Conservation (phyloP, 75 land plant genomes). For the Isoetes taiwanensis region DNA sequence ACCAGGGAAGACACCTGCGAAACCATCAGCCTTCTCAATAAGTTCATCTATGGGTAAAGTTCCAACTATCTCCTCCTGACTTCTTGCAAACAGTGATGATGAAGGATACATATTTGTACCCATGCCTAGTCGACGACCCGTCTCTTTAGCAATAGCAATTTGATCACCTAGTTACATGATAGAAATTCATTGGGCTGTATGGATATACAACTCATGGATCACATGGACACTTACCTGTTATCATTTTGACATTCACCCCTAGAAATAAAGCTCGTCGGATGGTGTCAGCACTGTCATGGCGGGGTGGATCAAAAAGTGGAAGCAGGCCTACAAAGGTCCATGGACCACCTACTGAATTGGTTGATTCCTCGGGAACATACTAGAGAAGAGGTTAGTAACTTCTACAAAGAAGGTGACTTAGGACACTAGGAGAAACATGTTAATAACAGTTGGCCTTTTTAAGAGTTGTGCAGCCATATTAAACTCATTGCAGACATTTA, state of each 20-base stretch:
- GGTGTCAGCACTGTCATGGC: constrained; percentile 97
- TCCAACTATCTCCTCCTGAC: constrained; percentile 48
- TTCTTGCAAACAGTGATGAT: constrained; percentile 53
- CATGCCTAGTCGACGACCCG: constrained; percentile 81
- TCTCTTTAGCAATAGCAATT: constrained; percentile 85
- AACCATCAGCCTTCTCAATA: constrained; percentile 87
- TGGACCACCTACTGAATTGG: constrained; percentile 84
- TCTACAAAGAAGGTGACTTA: too few species aligned
- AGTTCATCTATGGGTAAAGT: constrained; percentile 63
- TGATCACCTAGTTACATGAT: constrained; percentile 45
- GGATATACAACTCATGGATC: background rate
- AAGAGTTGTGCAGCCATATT: too few species aligned
- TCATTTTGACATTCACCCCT: constrained; percentile 98
- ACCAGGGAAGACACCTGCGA: constrained; percentile 90
- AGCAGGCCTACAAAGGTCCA: constrained; percentile 84
- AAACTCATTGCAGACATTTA: too few species aligned
- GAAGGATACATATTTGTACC: constrained; percentile 88
- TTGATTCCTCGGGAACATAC: constrained; percentile 89
- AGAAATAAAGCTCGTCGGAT: constrained; percentile 84
- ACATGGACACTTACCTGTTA: constrained; percentile 44
- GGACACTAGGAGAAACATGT: too few species aligned
- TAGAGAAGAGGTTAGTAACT: too few species aligned
- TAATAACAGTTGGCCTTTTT: too few species aligned
- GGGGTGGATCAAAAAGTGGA: constrained; percentile 95
- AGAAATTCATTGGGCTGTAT: background rate